Evolutionary conservation across 768 basidiomycete genomes (phyloP).

Genomic region (Boletus vermiculosoides): DNA sequence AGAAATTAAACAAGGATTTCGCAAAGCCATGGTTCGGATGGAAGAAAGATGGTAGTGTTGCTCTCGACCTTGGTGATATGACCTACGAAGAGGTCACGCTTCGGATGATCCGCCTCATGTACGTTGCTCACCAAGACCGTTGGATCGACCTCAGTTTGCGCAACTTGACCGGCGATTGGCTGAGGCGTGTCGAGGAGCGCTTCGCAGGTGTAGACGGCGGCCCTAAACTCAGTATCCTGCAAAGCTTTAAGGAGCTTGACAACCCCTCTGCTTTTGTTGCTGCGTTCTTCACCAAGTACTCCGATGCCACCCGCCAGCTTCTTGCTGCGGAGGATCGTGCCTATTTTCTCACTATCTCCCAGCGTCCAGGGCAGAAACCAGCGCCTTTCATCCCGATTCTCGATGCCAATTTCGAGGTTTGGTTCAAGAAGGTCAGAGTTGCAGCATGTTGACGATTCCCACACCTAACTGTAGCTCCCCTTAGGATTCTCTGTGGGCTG

Average conservation of each 20-base stretch:
- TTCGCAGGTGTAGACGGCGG: slow-evolving; percentile 88
- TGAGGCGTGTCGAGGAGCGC: slow-evolving; percentile 92
- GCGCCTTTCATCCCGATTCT: slow-evolving; percentile 97
- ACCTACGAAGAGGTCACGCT: slow-evolving; percentile 96
- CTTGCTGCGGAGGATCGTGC: slow-evolving; percentile 92
- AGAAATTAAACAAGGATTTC: slow-evolving; percentile 92
- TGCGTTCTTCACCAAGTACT: slow-evolving; percentile 82
- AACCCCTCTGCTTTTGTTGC: slow-evolving; percentile 76
- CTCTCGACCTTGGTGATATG: slow-evolving; percentile 91
- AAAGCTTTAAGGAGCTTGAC: slow-evolving; percentile 81
- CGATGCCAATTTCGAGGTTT: slow-evolving; percentile 91
- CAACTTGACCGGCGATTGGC: slow-evolving; percentile 95
- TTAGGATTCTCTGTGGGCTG: slow-evolving; percentile 95
- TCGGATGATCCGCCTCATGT: slow-evolving; percentile 93
- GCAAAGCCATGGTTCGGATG: slow-evolving; percentile 96
- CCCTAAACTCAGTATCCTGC: slow-evolving; percentile 78
- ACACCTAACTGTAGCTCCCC: slow-evolving; percentile 10
- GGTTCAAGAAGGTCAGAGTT: slow-evolving; percentile 93
- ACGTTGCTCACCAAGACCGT: slow-evolving; percentile 82
- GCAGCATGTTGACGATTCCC: background rate
- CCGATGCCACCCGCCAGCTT: slow-evolving; percentile 78
- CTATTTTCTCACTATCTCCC: slow-evolving; percentile 93
- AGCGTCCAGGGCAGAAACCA: slow-evolving; percentile 96
- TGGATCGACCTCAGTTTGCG: slow-evolving; percentile 93
- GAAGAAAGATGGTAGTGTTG: slow-evolving; percentile 88